These are phyloP conservation scores for Jacaranda copaia DNA, from an alignment of 257 asterid species.

Conservation along the genomic window DNA sequence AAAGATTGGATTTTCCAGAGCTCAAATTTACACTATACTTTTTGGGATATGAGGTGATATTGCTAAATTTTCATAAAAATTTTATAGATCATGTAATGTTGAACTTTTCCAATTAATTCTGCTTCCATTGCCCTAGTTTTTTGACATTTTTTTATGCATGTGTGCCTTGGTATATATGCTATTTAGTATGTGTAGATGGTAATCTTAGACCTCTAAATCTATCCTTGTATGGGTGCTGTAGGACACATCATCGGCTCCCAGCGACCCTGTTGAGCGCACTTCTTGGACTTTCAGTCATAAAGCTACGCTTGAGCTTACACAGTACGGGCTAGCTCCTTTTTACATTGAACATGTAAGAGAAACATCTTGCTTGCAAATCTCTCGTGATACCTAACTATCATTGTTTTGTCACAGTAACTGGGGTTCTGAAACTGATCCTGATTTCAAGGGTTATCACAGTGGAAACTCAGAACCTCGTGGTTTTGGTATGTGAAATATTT, in stretches of 20 bases:
- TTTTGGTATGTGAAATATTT: slow-evolving; percentile 61
- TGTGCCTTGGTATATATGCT: not conserved
- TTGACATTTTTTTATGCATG: not conserved
- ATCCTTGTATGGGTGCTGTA: slow-evolving; percentile 37
- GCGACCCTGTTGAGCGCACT: slow-evolving; percentile 71
- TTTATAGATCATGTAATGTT: slow-evolving; percentile 3
- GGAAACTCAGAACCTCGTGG: slow-evolving; percentile 97
- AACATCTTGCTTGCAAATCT: slow-evolving; percentile 16
- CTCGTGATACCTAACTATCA: slow-evolving; percentile 27
- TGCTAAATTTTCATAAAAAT: slow-evolving; percentile 15
- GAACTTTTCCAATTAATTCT: not conserved
- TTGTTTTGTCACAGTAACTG: slow-evolving; percentile 68
- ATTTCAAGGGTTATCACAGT: slow-evolving; percentile 84
- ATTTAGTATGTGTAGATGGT: slow-evolving; percentile 1
- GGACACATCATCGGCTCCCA: slow-evolving; percentile 85
- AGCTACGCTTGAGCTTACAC: slow-evolving; percentile 86
- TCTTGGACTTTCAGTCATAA: slow-evolving; percentile 84
- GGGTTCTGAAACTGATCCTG: slow-evolving; percentile 90
- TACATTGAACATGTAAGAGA: not conserved
- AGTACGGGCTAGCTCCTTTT: slow-evolving; percentile 55
- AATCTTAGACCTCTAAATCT: slow-evolving; percentile 23
- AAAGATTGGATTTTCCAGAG: slow-evolving; percentile 87
- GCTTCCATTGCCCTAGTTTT: slow-evolving; percentile 1
- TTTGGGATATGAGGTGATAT: slow-evolving; percentile 83
- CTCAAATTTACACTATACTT: slow-evolving; percentile 82